A percentile compares a stretch with the other conserved stretches of the same genome.
Conservation (phyloP, 306 rosid genomes). For the Trichosanthes cucumerina region DNA sequence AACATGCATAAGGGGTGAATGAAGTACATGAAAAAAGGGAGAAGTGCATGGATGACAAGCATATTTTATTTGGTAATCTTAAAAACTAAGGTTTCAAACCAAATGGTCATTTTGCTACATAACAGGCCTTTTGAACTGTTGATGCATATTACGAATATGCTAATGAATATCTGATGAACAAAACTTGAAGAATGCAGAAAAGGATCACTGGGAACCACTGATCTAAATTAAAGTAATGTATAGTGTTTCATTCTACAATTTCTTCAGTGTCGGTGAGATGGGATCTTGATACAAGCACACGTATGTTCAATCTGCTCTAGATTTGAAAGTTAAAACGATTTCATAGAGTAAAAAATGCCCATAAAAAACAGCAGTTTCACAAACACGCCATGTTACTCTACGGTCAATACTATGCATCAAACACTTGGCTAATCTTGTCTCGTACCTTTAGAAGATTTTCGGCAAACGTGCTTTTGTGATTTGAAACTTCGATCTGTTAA, state of each 20-base stretch:
- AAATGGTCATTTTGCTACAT: neutral
- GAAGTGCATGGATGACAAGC: neutral
- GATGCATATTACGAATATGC: neutral
- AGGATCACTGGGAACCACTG: neutral
- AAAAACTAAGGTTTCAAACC: neutral
- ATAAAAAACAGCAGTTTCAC: neutral
- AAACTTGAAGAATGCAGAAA: neutral
- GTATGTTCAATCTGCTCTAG: neutral
- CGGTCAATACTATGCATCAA: neutral
- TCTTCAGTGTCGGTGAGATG: neutral
- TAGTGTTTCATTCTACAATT: neutral
- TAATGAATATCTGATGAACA: neutral
- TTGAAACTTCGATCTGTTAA: slow-evolving; percentile 43
- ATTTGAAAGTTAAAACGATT: neutral
- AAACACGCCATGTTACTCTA: neutral
- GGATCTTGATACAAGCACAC: neutral
- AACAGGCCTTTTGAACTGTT: neutral
- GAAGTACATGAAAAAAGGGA: neutral
- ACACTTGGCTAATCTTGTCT: neutral
- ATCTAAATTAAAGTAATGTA: neutral
- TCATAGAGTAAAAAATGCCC: slow-evolving; percentile 10
- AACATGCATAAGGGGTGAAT: neutral
- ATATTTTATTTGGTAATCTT: neutral
- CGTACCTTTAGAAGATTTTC: slow-evolving; percentile 91
- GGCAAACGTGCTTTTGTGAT: slow-evolving; percentile 41